Evolutionary conservation across 2,329 filamentous ascomycete genomes (phyloP), one percentile per base, ranked within the genome.

Genomic region (Sphaerulina populicola): DNA sequence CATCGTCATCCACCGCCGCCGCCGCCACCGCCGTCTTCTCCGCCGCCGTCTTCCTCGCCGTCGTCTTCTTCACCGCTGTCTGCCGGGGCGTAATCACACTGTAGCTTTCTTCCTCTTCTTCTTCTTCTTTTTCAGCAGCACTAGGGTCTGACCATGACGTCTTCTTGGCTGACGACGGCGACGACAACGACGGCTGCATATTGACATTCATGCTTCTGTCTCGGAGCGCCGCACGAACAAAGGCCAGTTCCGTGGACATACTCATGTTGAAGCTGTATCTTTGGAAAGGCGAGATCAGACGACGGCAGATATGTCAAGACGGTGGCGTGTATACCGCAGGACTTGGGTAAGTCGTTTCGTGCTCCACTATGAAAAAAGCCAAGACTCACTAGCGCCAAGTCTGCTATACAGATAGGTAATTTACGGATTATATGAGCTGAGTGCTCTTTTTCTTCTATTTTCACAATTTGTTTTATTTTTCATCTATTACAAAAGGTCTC

Each of bases 1-100:
- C 73, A 4, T 73, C 70, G 12, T 69, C 64, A 31, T 71, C 18
- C 18, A 18, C 18, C 64, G n/a, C 11, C 15, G 4, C 6, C 23
- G 23, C 23, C 5, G 29, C 5, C 10, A 18, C 29, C 4, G 21
- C 10, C 29, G 27, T 53, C 51, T 52, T 54, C 8, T 36, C 29
- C 4, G 30, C 11, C 43, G 49, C 54, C 23, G 23, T 27, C 23
- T 27, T 27, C 23, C 6, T 27, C 5, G 36, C 6, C 11, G 18
- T 14, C 9, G 21, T 15, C 30, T 36, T 53, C 51, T 52, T 56
- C 8, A 42, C 29, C 4, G 30, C 11, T 41, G 49, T 54, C 23
- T 27, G 23, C 30, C 51, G 21, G 33, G 55, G 53, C 11, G 27
- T 38, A 12, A 57, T 52, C n/a, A 57, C 15, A 36, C 43, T 55